Percentiles rank a stretch among this genome's conserved stretches.
phyloP scores from a whole-genome alignment of 2,329 filamentous ascomycete species.

The Fusarium sp. region DNA sequence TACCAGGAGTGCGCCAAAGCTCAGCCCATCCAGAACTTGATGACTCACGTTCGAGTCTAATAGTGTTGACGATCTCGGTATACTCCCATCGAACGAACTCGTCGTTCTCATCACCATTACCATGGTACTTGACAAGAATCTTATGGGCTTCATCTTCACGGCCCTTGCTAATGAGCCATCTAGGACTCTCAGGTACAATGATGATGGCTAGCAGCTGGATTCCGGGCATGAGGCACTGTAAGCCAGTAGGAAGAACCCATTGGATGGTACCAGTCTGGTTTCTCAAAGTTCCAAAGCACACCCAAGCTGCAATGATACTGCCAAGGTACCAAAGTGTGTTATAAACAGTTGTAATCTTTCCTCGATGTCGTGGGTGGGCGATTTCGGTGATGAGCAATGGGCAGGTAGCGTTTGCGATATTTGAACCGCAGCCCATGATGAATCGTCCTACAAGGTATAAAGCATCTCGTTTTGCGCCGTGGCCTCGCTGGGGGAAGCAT shows the following conservation, averaged over 20 bases:
- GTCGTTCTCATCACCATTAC: conserved; percentile 32
- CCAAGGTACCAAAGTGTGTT: conserved; percentile 49
- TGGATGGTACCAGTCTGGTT: conserved; percentile 38
- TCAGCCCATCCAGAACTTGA: conserved; percentile 37
- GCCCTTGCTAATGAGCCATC: conserved; percentile 46
- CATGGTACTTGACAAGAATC: conserved; percentile 46
- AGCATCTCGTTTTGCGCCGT: conserved; percentile 30
- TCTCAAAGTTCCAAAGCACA: conserved; percentile 38
- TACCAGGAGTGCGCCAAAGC: conserved; percentile 41
- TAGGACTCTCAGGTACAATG: conserved; percentile 41
- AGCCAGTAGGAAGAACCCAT: conserved; percentile 42
- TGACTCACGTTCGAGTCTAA: conserved; percentile 38
- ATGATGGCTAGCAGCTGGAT: conserved; percentile 43
- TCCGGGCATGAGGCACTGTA: conserved; percentile 45
- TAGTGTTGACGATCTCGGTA: conserved; percentile 41
- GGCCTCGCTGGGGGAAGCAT: conserved; percentile 36
- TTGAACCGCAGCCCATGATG: conserved; percentile 46
- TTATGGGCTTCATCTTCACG: conserved; percentile 40
- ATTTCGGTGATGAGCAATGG: conserved; percentile 47
- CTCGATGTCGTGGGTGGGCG: conserved; percentile 43
- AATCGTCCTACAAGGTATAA: conserved; percentile 45
- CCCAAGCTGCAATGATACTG: conserved; percentile 44
- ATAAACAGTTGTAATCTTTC: conserved; percentile 45
- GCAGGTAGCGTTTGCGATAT: conserved; percentile 46
- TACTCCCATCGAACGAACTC: conserved; percentile 43